Base-by-base conservation (phyloP, 2,329 filamentous ascomycete genomes). In the Xylariaceae sp. region DNA sequence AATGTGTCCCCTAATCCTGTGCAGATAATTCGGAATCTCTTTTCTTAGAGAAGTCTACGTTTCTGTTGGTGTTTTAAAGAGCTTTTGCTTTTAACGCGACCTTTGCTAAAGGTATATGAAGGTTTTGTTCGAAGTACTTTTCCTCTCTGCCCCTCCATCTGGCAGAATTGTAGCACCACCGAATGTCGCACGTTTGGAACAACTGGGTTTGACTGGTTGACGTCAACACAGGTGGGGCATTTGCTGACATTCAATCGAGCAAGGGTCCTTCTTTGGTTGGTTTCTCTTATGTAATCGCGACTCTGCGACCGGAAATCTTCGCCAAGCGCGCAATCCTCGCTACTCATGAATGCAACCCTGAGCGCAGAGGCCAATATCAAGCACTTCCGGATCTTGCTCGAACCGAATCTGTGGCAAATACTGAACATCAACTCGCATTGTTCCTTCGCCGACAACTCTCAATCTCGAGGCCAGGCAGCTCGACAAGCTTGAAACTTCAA, bases 191-290 rank as follows among this genome's bases (percentile, higher is more conserved):
- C n/a, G 21, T 24, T 24, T 24, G 21, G 7, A 7, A 24, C 21
- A 11, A 11, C 21, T 24, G 11, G 11, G 7, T 24, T 24, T 24
- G n/a, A 24, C 21, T 24, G 21, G 21, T 11, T 24, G 21, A 24
- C 21, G 21, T 24, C 21, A 24, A 24, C 11, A 24, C 21, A 24
- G 21, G 21, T 24, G 21, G 21, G 21, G 21, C 21, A n/a, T n/a
- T n/a, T n/a, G n/a, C n/a, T n/a, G n/a, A n/a, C n/a, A n/a, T n/a
- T n/a, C n/a, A n/a, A n/a, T 44, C 2, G 24, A 33, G 12, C 44
- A 47, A 19, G 44, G 44, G 29, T 39, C 38, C 2, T 4, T 5
- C 2, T 40, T 41, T 2, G 44, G 38, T 14, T 44, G 39, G 4
- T 41, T n/a, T n/a, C n/a, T n/a, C n/a, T n/a, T n/a, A n/a, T n/a